These are phyloP conservation scores for Beauveria sp. DNA, from an alignment of 2,329 filamentous ascomycete genomes.

Conservation along the genomic window DNA sequence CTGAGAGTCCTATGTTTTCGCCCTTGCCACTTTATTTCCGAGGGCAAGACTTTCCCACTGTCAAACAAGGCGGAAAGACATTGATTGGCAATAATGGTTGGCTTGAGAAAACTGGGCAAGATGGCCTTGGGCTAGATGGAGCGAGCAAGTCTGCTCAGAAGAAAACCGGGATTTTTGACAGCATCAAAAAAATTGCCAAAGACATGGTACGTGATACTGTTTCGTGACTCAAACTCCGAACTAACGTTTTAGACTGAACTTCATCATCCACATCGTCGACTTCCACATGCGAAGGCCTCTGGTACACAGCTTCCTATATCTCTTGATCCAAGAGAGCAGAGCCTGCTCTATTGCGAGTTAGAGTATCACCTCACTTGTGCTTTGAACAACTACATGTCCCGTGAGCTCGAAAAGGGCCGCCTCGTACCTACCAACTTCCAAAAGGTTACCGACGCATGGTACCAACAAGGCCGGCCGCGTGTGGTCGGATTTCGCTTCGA, in stretches of 20 bases:
- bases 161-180: constrained; percentile 35
- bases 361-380: constrained; percentile 46
- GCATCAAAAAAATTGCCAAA: constrained; percentile 45
- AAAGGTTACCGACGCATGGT: constrained; percentile 44
- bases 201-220: constrained; percentile 36
- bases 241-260: constrained; percentile 28
- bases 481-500: constrained; percentile 53
- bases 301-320: constrained; percentile 37
- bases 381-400: constrained; percentile 43
- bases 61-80: constrained; percentile 39
- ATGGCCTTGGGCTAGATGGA: constrained; percentile 16
- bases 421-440: constrained; percentile 44
- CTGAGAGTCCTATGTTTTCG: constrained; percentile 29
- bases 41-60: constrained; percentile 27
- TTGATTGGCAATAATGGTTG: constrained; percentile 50
- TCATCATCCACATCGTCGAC: constrained; percentile 25
- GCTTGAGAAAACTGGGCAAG: constrained; percentile 38
- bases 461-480: constrained; percentile 42
- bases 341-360: constrained; percentile 51
- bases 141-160: constrained; percentile 25
- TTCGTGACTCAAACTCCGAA: not conserved
- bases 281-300: constrained; percentile 23
- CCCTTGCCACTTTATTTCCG: constrained; percentile 36
- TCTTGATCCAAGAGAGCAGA: constrained; percentile 48
- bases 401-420: constrained; percentile 48